Evolutionary conservation across 805 yeast species (phyloP), one percentile per base, ranked within the genome.

Genomic region (Suhomyces faveliae): DNA sequence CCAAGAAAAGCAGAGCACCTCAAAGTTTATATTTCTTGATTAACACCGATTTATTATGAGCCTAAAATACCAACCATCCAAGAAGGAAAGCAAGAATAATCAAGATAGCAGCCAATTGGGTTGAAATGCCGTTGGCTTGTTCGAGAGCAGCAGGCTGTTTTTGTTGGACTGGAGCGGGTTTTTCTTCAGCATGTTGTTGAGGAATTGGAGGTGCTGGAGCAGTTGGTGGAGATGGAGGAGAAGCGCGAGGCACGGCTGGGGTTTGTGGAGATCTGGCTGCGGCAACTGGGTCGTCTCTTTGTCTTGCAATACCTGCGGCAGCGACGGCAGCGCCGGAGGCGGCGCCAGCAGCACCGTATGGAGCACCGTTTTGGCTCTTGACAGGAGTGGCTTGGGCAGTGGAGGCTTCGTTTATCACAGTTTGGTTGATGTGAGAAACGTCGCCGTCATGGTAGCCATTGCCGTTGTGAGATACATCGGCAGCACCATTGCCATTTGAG

Each of bases 31-130:
- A n/a, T n/a, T n/a, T n/a, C n/a, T n/a, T 7, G 10, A 7, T 29
- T 12, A 29, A 29, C 35, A 12, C 39, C n/a, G 12, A 30, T 10
- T 35, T 42, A 29, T 29, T 29, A 7, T 6, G 35, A 13, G 39
- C 47, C 68, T 72, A 84, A 59, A 82, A 82, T 57, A 85, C 78
- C 65, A 83, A 74, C 89, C 90, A 86, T 45, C 90, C 92, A 52
- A 85, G 68, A 79, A 70, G 57, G 83, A 88, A 63, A 75, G 77
- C 68, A 51, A 71, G 52, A 42, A 73, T 71, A 62, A 63, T 74
- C 64, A 67, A 80, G 55, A 54, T 76, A 63, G 54, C 57, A 22
- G 85, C 83, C 45, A 77, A 64, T 24, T 82, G 81, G 35, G 80
- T 66, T 17, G 87, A 76, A 40, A 85, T 69, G 12, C 83, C 84